These are phyloP conservation scores for Pelargonium citronellum DNA, from an alignment of 441 rosid genomes.

Conservation along the genomic window DNA sequence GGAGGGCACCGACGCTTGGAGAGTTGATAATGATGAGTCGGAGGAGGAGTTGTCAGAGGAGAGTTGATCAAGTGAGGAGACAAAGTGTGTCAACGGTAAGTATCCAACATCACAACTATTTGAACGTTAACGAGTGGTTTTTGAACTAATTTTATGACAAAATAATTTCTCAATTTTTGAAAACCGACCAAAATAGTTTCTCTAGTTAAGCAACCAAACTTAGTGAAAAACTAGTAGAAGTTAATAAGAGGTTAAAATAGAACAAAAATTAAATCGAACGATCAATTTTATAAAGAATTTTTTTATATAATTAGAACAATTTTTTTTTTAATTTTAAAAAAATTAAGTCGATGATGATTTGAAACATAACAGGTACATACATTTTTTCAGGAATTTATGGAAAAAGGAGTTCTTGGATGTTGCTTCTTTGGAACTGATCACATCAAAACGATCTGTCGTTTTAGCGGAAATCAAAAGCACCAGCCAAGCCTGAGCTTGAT, in stretches of 20 bases:
- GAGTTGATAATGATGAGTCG: conserved; percentile 82
- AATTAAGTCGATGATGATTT: not conserved
- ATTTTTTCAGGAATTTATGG: conserved; percentile 40
- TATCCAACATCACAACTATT: conserved; percentile 4
- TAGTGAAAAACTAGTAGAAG: no score
- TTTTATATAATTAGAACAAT: no score
- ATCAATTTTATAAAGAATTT: no score
- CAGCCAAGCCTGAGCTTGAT: conserved; percentile 41
- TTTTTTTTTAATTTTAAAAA: conserved; percentile 3
- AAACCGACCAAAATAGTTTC: no score
- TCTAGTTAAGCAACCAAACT: no score
- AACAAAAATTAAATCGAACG: not conserved
- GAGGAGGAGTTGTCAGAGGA: conserved; percentile 59
- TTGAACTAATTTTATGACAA: no score
- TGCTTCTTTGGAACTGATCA: conserved; percentile 42
- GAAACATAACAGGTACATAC: not conserved
- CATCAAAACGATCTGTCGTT: conserved; percentile 29
- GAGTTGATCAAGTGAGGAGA: conserved; percentile 48
- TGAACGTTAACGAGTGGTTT: no score
- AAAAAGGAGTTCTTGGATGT: conserved; percentile 43
- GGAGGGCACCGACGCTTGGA: conserved; percentile 60
- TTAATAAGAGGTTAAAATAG: not conserved
- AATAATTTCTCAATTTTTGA: no score
- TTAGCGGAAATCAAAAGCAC: conserved; percentile 38
- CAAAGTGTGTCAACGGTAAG: conserved; percentile 52